Base-by-base conservation (phyloP, 768 basidiomycete species). In the Suillus ampliporus region DNA sequence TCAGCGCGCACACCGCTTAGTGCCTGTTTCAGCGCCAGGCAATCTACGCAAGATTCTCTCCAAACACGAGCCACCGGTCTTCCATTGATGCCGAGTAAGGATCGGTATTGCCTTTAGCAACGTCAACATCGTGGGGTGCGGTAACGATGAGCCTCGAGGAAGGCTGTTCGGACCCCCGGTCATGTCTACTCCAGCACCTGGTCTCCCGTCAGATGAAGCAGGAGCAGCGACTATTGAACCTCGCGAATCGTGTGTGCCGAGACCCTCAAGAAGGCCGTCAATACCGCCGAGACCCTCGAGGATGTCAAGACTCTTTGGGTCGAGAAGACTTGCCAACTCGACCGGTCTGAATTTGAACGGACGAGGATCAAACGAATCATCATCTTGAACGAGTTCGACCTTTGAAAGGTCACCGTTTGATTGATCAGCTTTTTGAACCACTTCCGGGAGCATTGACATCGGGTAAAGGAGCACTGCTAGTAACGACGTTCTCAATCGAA, bases 241-340 rank as follows among this genome's bases (percentile, higher is more conserved):
- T 28, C 65, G 77, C 4, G 82, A 78, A 3, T 74, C 68, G 65
- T 91, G 77, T 0, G 92, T 89, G 15, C 93, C 93, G 9, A 99
- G 84, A 6, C 93, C 90, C 2, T 78, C 76, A 14, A 97, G 76
- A 14, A 99, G 71, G 9, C 83, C 86, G 0, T 80, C 67, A 9
- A 83, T 79, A 46, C 97, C 97, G 21, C 95, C 95, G 40, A 97
- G 80, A 13, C 74, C 75, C 19, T 79, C 79, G 37, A 99, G 83
- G 15, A 81, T 72, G 3, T 89, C 83, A 13, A 95, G 65, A 65
- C 81, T 89, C 77, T 97, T 98, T 10, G 95, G 95, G 72, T 99
- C 96, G 41, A 99, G 87, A 58, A 97, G 84, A 63, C 87, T 85
- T 1, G 96, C 96, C 17, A 98, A 87, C 56, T 83, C 79, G 64